phyloP scores from a whole-genome alignment of 192 early-diverging fungal species.

The Coemansia sp. region DNA sequence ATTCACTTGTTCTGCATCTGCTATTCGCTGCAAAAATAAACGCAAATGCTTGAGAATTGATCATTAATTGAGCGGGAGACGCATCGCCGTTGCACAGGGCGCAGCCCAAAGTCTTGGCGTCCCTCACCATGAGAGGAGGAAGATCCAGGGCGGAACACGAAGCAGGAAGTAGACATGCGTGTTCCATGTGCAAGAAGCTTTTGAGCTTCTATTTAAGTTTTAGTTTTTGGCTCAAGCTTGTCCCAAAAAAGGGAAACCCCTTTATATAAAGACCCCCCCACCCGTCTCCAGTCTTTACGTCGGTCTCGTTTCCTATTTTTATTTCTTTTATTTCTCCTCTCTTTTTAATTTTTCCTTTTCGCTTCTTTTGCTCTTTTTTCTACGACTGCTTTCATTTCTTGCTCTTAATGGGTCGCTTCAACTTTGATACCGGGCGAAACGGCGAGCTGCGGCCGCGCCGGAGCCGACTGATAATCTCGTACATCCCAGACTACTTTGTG shows the following conservation, averaged over 20 bases:
- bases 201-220: too few relatives aligned
- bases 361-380: slow-evolving; percentile 7
- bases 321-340: neutral
- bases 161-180: too few relatives aligned
- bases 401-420: slow-evolving; percentile 16
- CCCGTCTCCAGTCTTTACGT: neutral
- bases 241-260: neutral
- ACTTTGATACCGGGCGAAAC: slow-evolving; percentile 17
- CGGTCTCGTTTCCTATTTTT: neutral
- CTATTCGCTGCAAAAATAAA: too few relatives aligned
- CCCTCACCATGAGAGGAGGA: too few relatives aligned
- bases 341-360: neutral
- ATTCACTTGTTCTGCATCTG: too few relatives aligned
- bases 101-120: too few relatives aligned
- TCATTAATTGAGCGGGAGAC: too few relatives aligned
- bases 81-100: too few relatives aligned
- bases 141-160: too few relatives aligned
- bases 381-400: neutral
- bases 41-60: too few relatives aligned
- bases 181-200: too few relatives aligned
- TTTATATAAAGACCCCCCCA: neutral
- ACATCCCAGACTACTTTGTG: slow-evolving; percentile 58
- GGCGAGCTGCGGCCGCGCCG: slow-evolving; percentile 38
- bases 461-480: slow-evolving; percentile 48
- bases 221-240: too few relatives aligned